Evolutionary conservation across 768 basidiomycete species (phyloP), one percentile per base, ranked within the genome.

Genomic region (Daedaleopsis nitida): DNA sequence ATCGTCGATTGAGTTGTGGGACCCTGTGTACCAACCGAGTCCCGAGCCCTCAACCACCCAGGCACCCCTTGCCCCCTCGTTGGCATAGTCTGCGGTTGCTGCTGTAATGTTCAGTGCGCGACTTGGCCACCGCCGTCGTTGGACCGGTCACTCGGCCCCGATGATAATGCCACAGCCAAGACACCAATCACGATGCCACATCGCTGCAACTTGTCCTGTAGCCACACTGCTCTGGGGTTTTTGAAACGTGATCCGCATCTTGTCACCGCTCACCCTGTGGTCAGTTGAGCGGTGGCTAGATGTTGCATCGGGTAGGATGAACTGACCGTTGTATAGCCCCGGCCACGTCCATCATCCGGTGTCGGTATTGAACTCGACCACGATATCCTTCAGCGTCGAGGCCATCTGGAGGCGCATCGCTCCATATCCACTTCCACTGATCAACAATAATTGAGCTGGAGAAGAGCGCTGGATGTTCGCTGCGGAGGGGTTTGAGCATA

Each of bases 361-460:
- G 87, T n/a, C 92, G 82, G 63, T 89, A 81, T 72, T 89, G 87
- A 17, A 87, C 76, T 3, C 72, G 73, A 2, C 82, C 80, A 13
- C 72, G 75, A 55, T 84, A 76, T 12, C 90, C 88, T 13, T 70
- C 65, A 0, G 69, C 63, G 47, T 78, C 73, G 17, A 89, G 60
- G 4, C 66, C 76, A 7, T 67, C 37, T 0, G 91, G 90, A 1
- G 84, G 81, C 0, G 74, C 66, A 62, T 87, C 82, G 3, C 76
- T 74, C 88, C 88, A 92, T 69, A 95, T 91, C 93, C 94, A 97
- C 2, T 75, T 65, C 72, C 91, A 94, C 27, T 84, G 73, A 0
- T 72, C 63, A 3, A 86, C 78, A 1, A 48, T 37, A 10, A 82
- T 57, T 0, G 61, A 55, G 0, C 44, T 48, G 50, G 70, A 73